These are phyloP conservation scores for Sporothrix brasiliensis DNA, from an alignment of 2,329 filamentous ascomycete genomes.

Conservation along the genomic window DNA sequence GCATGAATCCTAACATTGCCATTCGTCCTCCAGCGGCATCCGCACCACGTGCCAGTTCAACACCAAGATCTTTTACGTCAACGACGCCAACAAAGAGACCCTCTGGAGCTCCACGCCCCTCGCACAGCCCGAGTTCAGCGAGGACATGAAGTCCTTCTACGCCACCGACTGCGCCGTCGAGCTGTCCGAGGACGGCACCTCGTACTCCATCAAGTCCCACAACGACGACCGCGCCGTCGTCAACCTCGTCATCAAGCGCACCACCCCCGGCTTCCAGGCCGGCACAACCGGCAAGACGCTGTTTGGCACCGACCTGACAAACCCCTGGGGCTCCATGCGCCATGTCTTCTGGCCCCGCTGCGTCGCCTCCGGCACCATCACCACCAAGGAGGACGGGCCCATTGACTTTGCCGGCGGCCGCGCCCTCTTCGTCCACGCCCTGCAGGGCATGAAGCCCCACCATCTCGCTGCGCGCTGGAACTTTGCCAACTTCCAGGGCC, in stretches of 20 bases:
- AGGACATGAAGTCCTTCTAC: conserved; percentile 80
- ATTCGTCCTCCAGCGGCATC: conserved; percentile 65
- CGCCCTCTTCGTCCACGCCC: conserved; percentile 77
- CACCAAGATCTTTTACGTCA: conserved; percentile 83
- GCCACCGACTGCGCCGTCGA: conserved; percentile 84
- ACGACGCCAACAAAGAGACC: conserved; percentile 68
- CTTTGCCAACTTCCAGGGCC: conserved; percentile 88
- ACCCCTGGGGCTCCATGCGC: conserved; percentile 90
- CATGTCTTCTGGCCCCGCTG: conserved; percentile 95
- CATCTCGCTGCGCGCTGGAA: conserved; percentile 93
- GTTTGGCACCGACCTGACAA: conserved; percentile 80
- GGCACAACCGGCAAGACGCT: conserved; percentile 82
- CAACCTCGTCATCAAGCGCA: conserved; percentile 78
- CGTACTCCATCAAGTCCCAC: conserved; percentile 88
- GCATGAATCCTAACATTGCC: background rate
- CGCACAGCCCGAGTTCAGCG: conserved; percentile 77
- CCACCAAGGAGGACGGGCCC: conserved; percentile 76
- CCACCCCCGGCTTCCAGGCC: conserved; percentile 77
- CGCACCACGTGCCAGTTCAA: conserved; percentile 93
- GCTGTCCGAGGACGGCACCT: conserved; percentile 79
- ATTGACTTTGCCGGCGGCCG: conserved; percentile 83
- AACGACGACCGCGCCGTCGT: conserved; percentile 79
- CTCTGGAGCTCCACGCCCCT: conserved; percentile 85
- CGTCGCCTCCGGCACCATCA: conserved; percentile 77
- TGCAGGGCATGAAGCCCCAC: conserved; percentile 99